A percentile compares a stretch with the other conserved stretches of the same genome.
phyloP scores from a whole-genome alignment of 2,329 filamentous ascomycete genomes.

The Fonsecaea pedrosoi region DNA sequence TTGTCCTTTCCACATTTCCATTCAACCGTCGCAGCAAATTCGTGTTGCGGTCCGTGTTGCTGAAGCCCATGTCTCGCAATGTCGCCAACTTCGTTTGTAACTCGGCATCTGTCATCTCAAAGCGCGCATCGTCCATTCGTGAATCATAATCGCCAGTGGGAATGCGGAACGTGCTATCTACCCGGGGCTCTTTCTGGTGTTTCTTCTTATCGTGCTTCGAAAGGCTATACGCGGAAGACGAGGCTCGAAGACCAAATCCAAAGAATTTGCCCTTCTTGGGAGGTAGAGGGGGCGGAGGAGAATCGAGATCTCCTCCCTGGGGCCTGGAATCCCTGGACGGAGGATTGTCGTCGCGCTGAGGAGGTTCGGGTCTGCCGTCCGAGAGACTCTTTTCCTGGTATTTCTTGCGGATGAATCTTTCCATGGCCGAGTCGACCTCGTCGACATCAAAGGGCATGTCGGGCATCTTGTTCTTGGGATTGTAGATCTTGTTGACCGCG shows the following conservation, averaged over 20 bases:
- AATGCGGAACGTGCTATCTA: slow-evolving; percentile 39
- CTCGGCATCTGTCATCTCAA: slow-evolving; percentile 49
- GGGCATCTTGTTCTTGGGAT: slow-evolving; percentile 81
- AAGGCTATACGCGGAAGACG: slow-evolving; percentile 72
- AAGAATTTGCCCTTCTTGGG: slow-evolving; percentile 65
- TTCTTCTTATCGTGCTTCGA: slow-evolving; percentile 54
- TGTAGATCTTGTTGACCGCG: slow-evolving; percentile 85
- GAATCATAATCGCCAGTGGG: slow-evolving; percentile 37
- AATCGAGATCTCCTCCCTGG: slow-evolving; percentile 58
- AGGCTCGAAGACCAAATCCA: slow-evolving; percentile 70
- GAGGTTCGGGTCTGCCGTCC: slow-evolving; percentile 52
- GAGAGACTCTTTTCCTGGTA: slow-evolving; percentile 73
- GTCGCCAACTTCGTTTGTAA: slow-evolving; percentile 76
- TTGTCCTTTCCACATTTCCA: slow-evolving; percentile 82
- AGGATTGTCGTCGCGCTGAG: slow-evolving; percentile 43
- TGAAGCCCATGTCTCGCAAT: slow-evolving; percentile 90
- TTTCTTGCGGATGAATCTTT: slow-evolving; percentile 92
- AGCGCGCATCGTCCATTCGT: slow-evolving; percentile 32
- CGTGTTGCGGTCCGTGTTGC: slow-evolving; percentile 79
- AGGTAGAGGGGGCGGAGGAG: slow-evolving; percentile 59
- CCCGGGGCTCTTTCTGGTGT: slow-evolving; percentile 43
- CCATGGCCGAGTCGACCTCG: slow-evolving; percentile 92
- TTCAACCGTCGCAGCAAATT: slow-evolving; percentile 81
- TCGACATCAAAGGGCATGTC: slow-evolving; percentile 88
- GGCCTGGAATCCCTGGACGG: slow-evolving; percentile 64